phyloP scores from a whole-genome alignment of 2,329 filamentous ascomycete species.

The Alternaria gaisen region DNA sequence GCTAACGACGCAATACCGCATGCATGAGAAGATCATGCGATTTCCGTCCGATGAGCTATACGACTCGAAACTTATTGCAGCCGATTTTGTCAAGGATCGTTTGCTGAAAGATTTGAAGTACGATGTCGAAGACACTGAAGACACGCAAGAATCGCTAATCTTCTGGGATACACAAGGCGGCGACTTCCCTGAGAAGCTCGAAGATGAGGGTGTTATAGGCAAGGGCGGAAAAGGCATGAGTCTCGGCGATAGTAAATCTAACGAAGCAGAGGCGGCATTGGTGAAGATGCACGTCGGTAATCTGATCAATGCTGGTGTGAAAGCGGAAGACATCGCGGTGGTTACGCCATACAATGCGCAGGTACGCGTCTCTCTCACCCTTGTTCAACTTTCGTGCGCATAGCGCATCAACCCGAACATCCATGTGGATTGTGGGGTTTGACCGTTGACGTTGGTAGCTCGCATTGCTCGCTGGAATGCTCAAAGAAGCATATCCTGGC shows the following conservation, averaged over 20 bases:
- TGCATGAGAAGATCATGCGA: constrained; percentile 95
- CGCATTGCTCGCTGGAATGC: constrained; percentile 74
- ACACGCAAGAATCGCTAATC: constrained; percentile 85
- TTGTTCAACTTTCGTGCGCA: constrained; percentile 15
- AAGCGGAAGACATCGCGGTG: constrained; percentile 85
- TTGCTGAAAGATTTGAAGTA: constrained; percentile 82
- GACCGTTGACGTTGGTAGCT: constrained; percentile 61
- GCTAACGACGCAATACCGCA: constrained; percentile 96
- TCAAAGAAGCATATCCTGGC: constrained; percentile 83
- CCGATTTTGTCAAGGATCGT: constrained; percentile 77
- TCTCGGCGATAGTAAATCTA: constrained; percentile 83
- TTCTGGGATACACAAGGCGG: constrained; percentile 98
- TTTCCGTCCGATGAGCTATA: constrained; percentile 93
- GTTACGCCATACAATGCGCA: constrained; percentile 97
- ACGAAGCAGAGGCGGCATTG: constrained; percentile 86
- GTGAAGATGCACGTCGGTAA: constrained; percentile 79
- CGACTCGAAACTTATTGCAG: constrained; percentile 80
- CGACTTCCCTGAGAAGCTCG: constrained; percentile 83
- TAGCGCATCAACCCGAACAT: constrained; percentile 10
- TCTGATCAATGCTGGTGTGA: constrained; percentile 81
- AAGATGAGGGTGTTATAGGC: constrained; percentile 71
- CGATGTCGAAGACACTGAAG: constrained; percentile 79
- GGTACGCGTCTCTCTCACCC: constrained; percentile 54
- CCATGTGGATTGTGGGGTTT: neutral
- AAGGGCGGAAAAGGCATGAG: constrained; percentile 58